phyloP scores from a whole-genome alignment of 129 eudicot genomes.

The Pulicaria dysenterica region DNA sequence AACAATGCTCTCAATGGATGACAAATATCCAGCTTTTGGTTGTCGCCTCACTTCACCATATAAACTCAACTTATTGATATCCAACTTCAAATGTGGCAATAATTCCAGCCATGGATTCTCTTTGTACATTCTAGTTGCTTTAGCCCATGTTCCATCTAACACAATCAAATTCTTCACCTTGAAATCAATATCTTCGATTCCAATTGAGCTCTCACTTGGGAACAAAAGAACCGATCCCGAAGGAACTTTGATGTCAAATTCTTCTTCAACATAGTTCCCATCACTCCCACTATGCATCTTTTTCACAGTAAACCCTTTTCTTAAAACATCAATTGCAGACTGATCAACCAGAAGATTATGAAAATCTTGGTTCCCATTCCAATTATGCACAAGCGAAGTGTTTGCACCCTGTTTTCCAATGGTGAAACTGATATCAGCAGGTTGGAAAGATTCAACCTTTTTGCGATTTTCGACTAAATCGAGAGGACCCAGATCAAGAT shows the following conservation, averaged over 20 bases:
- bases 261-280: constrained; percentile 40
- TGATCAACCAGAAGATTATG: constrained; percentile 43
- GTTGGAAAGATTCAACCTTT: constrained; percentile 18
- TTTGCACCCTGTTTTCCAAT: constrained; percentile 52
- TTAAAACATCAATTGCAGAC: constrained; percentile 22
- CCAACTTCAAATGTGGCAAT: constrained; percentile 78
- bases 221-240: constrained; percentile 71
- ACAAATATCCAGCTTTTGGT: constrained; percentile 81
- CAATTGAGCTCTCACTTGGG: constrained; percentile 69
- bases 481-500: constrained; percentile 29
- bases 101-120: constrained; percentile 89
- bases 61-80: constrained; percentile 66
- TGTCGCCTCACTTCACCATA: constrained; percentile 80
- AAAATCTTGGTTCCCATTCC: constrained; percentile 29
- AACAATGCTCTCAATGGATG: constrained; percentile 90
- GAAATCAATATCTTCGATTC: constrained; percentile 48
- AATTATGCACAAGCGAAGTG: constrained; percentile 28
- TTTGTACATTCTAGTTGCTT: constrained; percentile 80
- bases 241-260: constrained; percentile 55
- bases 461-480: constrained; percentile 17
- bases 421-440: constrained; percentile 44
- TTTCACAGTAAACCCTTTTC: constrained; percentile 68
- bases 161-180: constrained; percentile 84
- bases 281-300: constrained; percentile 44
- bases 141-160: constrained; percentile 94